Conservation (phyloP, 2,329 filamentous ascomycete species). For the Sclerotinia trifoliorum region DNA sequence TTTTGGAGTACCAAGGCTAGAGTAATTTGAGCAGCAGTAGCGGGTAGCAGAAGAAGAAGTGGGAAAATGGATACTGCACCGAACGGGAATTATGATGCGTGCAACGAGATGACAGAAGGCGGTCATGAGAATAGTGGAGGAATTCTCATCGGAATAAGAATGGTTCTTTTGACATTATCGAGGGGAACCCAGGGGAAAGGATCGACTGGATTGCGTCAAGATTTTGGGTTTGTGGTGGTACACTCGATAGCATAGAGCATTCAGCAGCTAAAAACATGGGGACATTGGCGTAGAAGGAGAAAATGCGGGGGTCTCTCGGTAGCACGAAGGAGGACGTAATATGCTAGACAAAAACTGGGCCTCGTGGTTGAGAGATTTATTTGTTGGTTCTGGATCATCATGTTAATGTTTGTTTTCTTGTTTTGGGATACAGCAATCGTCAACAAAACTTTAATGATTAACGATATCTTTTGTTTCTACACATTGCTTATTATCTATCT, state of each 20-base stretch:
- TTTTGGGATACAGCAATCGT: not conserved
- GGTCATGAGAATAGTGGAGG: no score
- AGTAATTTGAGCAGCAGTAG: not conserved
- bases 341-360: not conserved
- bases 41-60: not conserved
- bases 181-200: not conserved
- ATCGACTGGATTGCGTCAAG: not conserved
- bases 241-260: not conserved
- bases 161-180: not conserved
- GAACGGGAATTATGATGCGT: not conserved
- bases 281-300: not conserved
- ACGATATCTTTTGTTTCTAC: not conserved
- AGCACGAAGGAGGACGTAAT: not conserved
- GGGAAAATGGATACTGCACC: not conserved
- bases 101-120: no score
- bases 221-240: not conserved
- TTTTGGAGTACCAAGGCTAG: conserved; percentile 26
- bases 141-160: not conserved
- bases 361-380: not conserved
- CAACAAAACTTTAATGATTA: not conserved
- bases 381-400: not conserved
- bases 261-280: not conserved
- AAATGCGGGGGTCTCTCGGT: not conserved
- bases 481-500: not conserved
- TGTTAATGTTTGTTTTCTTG: not conserved